Conservation (phyloP, 768 basidiomycete species). For the Boletus rubroflammeus region DNA sequence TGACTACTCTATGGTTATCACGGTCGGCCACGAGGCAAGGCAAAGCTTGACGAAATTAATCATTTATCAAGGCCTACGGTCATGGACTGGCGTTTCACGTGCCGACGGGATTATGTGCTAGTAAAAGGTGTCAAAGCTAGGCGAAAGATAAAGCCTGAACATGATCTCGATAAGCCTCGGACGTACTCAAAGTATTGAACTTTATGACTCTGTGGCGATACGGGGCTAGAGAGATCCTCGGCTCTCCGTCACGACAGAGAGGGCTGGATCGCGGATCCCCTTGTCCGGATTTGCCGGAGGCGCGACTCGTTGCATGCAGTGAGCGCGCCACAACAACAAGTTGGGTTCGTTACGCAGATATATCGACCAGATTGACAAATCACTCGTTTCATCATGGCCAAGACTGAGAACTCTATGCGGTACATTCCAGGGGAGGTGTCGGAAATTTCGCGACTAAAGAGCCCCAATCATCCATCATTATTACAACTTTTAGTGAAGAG, state of each 20-base stretch:
- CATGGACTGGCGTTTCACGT: background rate
- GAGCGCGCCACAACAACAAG: background rate
- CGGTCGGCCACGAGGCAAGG: background rate
- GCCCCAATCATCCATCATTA: no score
- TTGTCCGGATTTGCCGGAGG: background rate
- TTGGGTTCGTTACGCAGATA: background rate
- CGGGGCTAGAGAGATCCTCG: conserved; percentile 4
- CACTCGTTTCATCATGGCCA: no score
- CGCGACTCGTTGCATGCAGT: background rate
- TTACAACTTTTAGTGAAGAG: no score
- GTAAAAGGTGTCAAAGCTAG: background rate
- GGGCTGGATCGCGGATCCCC: conserved; percentile 13
- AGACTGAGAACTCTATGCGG: background rate
- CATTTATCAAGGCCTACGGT: background rate
- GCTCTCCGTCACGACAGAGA: conserved; percentile 6
- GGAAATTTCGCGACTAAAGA: no score
- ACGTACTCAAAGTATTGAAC: background rate
- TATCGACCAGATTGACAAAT: background rate
- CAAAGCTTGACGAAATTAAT: background rate
- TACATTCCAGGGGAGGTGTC: no score
- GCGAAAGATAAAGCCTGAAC: background rate
- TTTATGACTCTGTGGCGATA: background rate
- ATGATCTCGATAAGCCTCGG: background rate
- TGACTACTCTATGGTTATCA: background rate
- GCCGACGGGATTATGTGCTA: background rate